Conservation (phyloP, 2,329 filamentous ascomycete species). For the Ophiostoma himal-ulmi region DNA sequence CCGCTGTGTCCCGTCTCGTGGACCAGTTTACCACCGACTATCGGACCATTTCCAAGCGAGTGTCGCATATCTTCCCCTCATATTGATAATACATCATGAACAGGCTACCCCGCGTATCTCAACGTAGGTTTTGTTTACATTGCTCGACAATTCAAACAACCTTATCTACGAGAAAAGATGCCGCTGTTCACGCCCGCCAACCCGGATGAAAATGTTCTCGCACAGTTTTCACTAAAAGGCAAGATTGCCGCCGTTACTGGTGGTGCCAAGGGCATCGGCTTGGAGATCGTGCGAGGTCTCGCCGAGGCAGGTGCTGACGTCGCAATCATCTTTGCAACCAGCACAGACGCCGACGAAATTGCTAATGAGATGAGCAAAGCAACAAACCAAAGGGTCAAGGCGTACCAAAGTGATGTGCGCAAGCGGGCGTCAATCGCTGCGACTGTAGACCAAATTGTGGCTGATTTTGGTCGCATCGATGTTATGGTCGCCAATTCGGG, state of each 20-base stretch:
- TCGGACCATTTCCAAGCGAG: no score
- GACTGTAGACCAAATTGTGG: constrained; percentile 47
- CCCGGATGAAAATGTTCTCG: not conserved
- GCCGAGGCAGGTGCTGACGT: constrained; percentile 22
- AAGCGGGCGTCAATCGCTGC: constrained; percentile 45
- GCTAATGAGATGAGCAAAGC: constrained; percentile 27
- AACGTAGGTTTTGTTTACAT: no score
- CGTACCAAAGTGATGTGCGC: constrained; percentile 58
- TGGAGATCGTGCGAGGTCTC: constrained; percentile 67
- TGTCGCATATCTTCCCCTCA: no score
- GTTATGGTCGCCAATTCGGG: constrained; percentile 75
- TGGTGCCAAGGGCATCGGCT: constrained; percentile 71
- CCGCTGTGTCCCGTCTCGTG: no score
- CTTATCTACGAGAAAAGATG: not conserved
- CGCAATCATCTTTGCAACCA: constrained; percentile 15
- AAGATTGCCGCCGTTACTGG: constrained; percentile 82
- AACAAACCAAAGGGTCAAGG: constrained; percentile 30
- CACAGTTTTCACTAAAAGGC: constrained; percentile 37
- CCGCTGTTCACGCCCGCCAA: not conserved
- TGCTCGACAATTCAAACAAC: not conserved
- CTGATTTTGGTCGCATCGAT: constrained; percentile 67
- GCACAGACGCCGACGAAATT: constrained; percentile 29
- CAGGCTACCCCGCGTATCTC: no score
- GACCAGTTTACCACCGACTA: no score
- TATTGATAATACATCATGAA: no score